phyloP scores from a whole-genome alignment of 2,329 filamentous ascomycete species.

The Epichloe bromicola region DNA sequence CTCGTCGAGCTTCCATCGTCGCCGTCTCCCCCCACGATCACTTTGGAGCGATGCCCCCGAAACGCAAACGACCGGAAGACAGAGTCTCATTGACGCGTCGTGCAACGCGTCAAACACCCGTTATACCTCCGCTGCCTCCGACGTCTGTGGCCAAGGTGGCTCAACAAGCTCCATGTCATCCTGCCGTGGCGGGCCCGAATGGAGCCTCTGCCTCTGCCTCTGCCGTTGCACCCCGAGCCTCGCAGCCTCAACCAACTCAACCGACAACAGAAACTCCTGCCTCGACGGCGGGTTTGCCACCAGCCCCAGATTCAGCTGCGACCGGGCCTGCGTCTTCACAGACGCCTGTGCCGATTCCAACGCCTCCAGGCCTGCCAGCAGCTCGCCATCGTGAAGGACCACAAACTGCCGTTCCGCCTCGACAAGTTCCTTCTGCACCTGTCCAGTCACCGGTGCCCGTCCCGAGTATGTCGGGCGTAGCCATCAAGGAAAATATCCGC shows the following conservation, averaged over 20 bases:
- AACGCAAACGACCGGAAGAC: constrained; percentile 24
- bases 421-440: background rate
- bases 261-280: background rate
- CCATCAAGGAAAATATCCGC: constrained; percentile 14
- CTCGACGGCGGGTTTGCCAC: constrained; percentile 1
- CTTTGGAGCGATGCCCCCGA: constrained; percentile 20
- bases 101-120: constrained; percentile 26
- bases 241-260: background rate
- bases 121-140: constrained; percentile 16
- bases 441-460: constrained; percentile 3
- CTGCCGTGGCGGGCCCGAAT: background rate
- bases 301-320: constrained; percentile 2
- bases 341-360: constrained; percentile 9
- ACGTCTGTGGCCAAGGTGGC: constrained; percentile 5
- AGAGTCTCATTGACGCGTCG: constrained; percentile 19
- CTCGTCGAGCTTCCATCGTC: background rate
- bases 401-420: background rate
- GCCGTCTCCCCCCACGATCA: background rate
- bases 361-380: constrained; percentile 11
- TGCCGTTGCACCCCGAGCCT: background rate
- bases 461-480: constrained; percentile 3
- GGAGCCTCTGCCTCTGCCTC: background rate
- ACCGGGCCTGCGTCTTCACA: constrained; percentile 8
- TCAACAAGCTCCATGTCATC: constrained; percentile 2
- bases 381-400: constrained; percentile 12